Evolutionary conservation across 2,329 filamentous ascomycete genomes (phyloP), one percentile per base, ranked within the genome.

Genomic region (Epichloe sp.): DNA sequence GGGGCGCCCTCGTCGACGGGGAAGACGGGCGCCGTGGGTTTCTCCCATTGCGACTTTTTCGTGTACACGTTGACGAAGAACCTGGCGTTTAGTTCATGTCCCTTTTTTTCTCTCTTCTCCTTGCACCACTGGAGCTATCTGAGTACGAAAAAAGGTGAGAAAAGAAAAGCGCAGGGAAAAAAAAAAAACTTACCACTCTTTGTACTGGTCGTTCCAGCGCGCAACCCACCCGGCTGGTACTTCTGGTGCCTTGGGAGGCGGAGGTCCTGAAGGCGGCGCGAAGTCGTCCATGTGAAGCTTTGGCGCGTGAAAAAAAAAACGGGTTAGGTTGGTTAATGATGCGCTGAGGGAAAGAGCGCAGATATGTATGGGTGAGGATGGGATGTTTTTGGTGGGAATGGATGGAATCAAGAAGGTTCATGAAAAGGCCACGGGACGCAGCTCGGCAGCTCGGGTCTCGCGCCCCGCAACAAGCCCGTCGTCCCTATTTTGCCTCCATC

Each of bases 21-120:
- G 57, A 79, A 77, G 49, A 81, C 80, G 43, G 86, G 83, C 49
- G 76, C 76, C 38, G 82, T 87, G 17, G 89, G 89, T 58, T 80
- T 84, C 4, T 95, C 86, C 90, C 90, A 96, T 76, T 91, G 86
- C 5, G 90, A 95, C 63, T 85, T 77, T 62, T 93, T 93, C 57
- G 89, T 95, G 67, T 83, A 79, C 54, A 86, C 79, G 71, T 96
- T 93, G 54, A 95, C 86, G 71, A 86, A 96, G 78, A 93, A 95
- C 84, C 85, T 88, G 49, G 15, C 23, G 11, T 31, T 31, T 3
- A 31, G 26, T 31, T 31, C 11, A 38, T 38, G 0, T 38, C 36
- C 3, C 8, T 31, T 31, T 31, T 26, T 26, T 26, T 31, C 10
- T 31, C 8, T 31, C 1, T 4, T 3, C 15, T 19, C 15, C n/a